Percentiles rank a stretch among this genome's conserved stretches.
These are phyloP conservation scores for Trichoderma atroviride DNA, from an alignment of 2,329 filamentous ascomycete species.

Conservation along the genomic window DNA sequence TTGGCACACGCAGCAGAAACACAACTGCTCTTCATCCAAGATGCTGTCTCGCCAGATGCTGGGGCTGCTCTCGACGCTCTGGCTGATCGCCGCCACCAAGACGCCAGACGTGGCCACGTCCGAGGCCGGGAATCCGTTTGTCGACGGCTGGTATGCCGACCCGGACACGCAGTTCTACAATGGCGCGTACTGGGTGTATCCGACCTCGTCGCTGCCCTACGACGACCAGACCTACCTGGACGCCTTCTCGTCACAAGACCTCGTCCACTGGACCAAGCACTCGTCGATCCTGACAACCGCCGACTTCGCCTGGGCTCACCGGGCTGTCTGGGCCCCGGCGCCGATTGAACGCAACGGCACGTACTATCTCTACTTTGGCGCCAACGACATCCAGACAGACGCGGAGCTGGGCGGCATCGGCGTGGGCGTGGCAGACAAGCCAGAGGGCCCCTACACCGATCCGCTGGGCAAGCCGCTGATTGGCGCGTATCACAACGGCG, in stretches of 20 bases:
- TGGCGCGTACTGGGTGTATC: slow-evolving; percentile 51
- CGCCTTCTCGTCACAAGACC: slow-evolving; percentile 53
- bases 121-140: slow-evolving; percentile 51
- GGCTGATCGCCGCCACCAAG: slow-evolving; percentile 2
- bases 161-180: slow-evolving; percentile 53
- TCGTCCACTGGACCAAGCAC: slow-evolving; percentile 53
- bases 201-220: slow-evolving; percentile 49
- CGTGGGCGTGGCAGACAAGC: slow-evolving; percentile 39
- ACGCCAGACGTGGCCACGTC: slow-evolving; percentile 43
- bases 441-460: slow-evolving; percentile 43
- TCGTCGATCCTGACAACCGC: slow-evolving; percentile 43
- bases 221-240: slow-evolving; percentile 53
- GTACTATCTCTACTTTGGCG: slow-evolving; percentile 55
- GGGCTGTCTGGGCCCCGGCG: slow-evolving; percentile 53
- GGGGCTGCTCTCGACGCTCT: background rate
- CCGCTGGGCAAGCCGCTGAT: slow-evolving; percentile 42
- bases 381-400: slow-evolving; percentile 48
- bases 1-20: background rate
- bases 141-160: slow-evolving; percentile 55
- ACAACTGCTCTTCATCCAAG: background rate
- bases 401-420: slow-evolving; percentile 45
- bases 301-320: slow-evolving; percentile 46
- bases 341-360: slow-evolving; percentile 47
- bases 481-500: slow-evolving; percentile 46
- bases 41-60: slow-evolving; percentile 15